These are phyloP conservation scores for Gillenia trifoliata DNA, from an alignment of 306 rosid species.

Conservation along the genomic window DNA sequence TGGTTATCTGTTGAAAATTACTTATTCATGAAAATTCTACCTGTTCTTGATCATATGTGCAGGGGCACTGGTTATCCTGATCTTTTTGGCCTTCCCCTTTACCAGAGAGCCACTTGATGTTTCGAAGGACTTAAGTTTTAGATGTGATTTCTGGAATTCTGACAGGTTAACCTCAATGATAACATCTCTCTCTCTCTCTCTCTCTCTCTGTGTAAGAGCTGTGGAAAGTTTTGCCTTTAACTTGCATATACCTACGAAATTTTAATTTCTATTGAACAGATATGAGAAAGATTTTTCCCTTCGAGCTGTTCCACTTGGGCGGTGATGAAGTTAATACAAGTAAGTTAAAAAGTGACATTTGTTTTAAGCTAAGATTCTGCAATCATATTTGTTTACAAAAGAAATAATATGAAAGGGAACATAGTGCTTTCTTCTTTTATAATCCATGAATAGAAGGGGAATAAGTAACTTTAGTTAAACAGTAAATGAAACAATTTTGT, in stretches of 20 bases:
- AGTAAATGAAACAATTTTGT: neutral
- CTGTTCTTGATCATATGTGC: slow-evolving; percentile 18
- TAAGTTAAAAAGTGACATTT: slow-evolving; percentile 35
- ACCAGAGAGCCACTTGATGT: slow-evolving; percentile 89
- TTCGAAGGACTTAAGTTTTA: slow-evolving; percentile 72
- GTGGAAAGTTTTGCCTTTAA: slow-evolving; percentile 1
- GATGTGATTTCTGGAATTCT: slow-evolving; percentile 83
- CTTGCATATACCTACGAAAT: neutral
- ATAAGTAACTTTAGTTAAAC: neutral
- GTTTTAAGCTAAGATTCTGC: slow-evolving; percentile 15
- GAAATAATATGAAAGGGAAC: slow-evolving; percentile 5
- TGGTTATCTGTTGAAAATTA: neutral
- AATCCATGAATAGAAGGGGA: neutral
- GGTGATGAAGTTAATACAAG: slow-evolving; percentile 98
- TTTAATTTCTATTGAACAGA: slow-evolving; percentile 42
- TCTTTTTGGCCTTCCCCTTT: slow-evolving; percentile 88
- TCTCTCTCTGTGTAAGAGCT: neutral
- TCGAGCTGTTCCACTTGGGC: slow-evolving; percentile 96
- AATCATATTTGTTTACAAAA: slow-evolving; percentile 8
- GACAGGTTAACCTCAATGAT: slow-evolving; percentile 53
- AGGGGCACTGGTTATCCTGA: slow-evolving; percentile 97
- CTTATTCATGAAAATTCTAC: neutral
- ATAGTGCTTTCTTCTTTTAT: neutral
- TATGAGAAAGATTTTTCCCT: slow-evolving; percentile 89
- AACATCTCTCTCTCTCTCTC: neutral